These are phyloP conservation scores for Hippophae rhamnoides DNA, from an alignment of 306 rosid species.

Conservation along the genomic window DNA sequence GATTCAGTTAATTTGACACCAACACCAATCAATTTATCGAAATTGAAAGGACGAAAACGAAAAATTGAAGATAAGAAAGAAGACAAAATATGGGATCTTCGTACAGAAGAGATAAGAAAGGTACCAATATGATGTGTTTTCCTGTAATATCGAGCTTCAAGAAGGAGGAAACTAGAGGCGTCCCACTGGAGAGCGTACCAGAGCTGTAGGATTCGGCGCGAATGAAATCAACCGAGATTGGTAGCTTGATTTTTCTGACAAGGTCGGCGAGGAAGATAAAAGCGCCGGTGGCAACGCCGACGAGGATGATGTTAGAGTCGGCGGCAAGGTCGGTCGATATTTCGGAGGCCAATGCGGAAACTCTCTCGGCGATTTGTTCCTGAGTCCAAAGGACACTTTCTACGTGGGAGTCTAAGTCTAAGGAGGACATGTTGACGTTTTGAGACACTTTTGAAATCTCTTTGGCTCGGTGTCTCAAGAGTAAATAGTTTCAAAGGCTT, in stretches of 20 bases:
- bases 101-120: not conserved
- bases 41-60: not conserved
- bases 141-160: conserved; percentile 53
- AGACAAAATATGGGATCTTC: no score
- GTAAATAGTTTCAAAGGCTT: no score
- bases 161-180: conserved; percentile 51
- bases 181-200: conserved; percentile 46
- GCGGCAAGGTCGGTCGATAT: conserved; percentile 34
- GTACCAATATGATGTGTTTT: conserved; percentile 71
- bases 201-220: conserved; percentile 71
- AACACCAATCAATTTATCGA: not conserved
- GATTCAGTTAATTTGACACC: no score
- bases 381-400: conserved; percentile 55
- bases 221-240: conserved; percentile 53
- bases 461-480: no score
- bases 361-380: conserved; percentile 56
- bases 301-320: conserved; percentile 32
- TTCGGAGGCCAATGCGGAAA: conserved; percentile 53
- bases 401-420: conserved; percentile 37
- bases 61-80: no score
- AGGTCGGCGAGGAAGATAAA: conserved; percentile 76
- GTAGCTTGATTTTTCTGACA: conserved; percentile 51
- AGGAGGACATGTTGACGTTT: no score
- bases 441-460: no score
- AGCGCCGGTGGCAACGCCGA: conserved; percentile 89